Evolutionary conservation across 2,329 filamentous ascomycete species (phyloP).

Genomic region (Mariannaea sp.): DNA sequence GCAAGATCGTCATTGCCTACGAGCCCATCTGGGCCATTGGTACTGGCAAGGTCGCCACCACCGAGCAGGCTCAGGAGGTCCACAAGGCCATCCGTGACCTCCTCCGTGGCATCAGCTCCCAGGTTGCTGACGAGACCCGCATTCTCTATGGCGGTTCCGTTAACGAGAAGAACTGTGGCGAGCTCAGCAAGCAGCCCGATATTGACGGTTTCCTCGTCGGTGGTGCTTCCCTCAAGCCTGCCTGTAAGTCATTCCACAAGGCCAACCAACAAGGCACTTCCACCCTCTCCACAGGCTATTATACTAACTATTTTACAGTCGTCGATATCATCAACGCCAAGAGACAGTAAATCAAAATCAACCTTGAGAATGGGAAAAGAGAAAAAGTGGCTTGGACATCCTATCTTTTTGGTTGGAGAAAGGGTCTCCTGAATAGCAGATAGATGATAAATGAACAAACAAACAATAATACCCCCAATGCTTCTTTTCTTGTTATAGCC

Average conservation of each 20-base stretch:
- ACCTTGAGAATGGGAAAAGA: constrained; percentile 23
- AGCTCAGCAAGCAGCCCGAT: constrained; percentile 88
- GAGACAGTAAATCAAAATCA: constrained; percentile 47
- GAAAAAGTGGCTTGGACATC: constrained; percentile 18
- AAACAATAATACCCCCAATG: constrained; percentile 33
- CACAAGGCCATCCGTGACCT: constrained; percentile 90
- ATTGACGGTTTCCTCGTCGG: constrained; percentile 98
- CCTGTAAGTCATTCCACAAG: constrained; percentile 70
- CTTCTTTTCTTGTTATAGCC: neutral
- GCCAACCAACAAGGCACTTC: neutral
- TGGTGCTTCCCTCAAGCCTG: constrained; percentile 95
- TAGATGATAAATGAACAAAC: constrained; percentile 33
- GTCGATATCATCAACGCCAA: constrained; percentile 64
- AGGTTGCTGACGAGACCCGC: constrained; percentile 82
- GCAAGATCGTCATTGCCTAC: constrained; percentile 94
- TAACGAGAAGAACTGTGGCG: constrained; percentile 96
- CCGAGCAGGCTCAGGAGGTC: constrained; percentile 89
- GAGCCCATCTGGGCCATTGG: constrained; percentile 98
- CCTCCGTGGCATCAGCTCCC: constrained; percentile 76
- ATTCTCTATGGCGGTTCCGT: constrained; percentile 97
- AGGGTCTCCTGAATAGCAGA: constrained; percentile 11
- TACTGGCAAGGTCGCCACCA: constrained; percentile 90
- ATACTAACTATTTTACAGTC: constrained; percentile 44
- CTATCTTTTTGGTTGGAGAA: constrained; percentile 4
- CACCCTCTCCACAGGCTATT: neutral